phyloP scores from a whole-genome alignment of 1,284 basidiomycete genomes.

The Golubevia sp. region DNA sequence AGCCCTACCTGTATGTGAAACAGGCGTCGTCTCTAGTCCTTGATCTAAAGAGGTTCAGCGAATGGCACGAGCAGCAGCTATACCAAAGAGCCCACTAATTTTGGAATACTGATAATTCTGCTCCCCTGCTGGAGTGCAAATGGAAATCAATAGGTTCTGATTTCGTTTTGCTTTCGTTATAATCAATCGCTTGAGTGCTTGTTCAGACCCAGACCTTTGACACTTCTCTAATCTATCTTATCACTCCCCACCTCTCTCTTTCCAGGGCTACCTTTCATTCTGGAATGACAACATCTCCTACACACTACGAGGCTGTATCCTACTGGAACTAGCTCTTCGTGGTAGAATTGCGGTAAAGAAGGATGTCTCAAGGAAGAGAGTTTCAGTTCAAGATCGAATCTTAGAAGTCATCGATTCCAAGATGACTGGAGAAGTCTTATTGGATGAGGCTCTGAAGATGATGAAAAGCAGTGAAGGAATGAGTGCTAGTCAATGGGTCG shows the following conservation, averaged over 20 bases:
- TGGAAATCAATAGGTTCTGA: too few relatives aligned
- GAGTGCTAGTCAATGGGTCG: constrained; percentile 52
- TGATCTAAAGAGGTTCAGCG: too few relatives aligned
- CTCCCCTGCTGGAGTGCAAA: too few relatives aligned
- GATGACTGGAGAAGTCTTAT: constrained; percentile 52
- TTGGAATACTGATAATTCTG: too few relatives aligned
- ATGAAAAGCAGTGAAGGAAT: constrained; percentile 46
- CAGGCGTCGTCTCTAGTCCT: too few relatives aligned
- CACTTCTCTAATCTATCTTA: neutral
- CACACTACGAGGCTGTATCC: constrained; percentile 52
- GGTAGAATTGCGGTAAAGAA: constrained; percentile 40
- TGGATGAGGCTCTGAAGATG: constrained; percentile 56
- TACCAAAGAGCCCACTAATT: too few relatives aligned
- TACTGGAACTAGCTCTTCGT: constrained; percentile 55
- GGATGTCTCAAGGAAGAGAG: constrained; percentile 31
- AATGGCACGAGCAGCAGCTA: too few relatives aligned
- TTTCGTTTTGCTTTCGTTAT: too few relatives aligned
- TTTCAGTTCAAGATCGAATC: constrained; percentile 28
- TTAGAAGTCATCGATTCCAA: constrained; percentile 51
- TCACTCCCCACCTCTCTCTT: constrained; percentile 3
- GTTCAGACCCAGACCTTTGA: neutral
- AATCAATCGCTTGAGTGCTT: too few relatives aligned
- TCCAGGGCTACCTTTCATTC: constrained; percentile 55
- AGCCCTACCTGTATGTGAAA: too few relatives aligned
- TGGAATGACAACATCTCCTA: constrained; percentile 62